Evolutionary conservation across 768 basidiomycete genomes (phyloP), one percentile per base, ranked within the genome.

Genomic region (Rhizopogon vesiculosus): DNA sequence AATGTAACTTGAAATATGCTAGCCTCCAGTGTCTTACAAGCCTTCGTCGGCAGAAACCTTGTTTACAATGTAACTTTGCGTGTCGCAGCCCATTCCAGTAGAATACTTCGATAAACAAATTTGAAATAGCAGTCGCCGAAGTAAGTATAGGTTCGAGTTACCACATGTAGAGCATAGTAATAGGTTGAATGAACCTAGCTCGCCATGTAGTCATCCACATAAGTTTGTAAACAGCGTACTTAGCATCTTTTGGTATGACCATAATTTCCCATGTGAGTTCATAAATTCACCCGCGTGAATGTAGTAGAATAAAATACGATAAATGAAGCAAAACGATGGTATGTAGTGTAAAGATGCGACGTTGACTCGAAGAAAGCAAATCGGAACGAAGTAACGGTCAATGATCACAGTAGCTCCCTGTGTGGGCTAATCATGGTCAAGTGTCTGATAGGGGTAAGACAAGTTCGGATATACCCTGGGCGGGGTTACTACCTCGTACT

Each of bases 401-500:
- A 33, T 33, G 8, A 10, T 33, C 31, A 33, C 31, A 9, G 13
- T 48, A 15, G 2, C 22, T 46, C 45, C 45, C 15, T 22, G 8
- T 46, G 9, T 12, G 35, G 12, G 9, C 51, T 67, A 64, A 51
- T 72, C 68, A 53, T 80, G 76, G 62, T 84, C 81, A 54, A 80
- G 65, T 28, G 69, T 72, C 67, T 80, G 75, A 63, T 85, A 85
- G 19, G 86, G 84, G 64, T 85, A 84, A 57, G 77, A 72, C 58
- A 85, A 74, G 61, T 66, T 74, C 59, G 61, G 61, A 55, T 58
- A 69, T 66, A 61, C 72, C 71, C 69, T 78, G 78, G 41, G 85
- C 19, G 62, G 76, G 22, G 81, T 78, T 31, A 86, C 78, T 39
- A 85, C 78, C 69, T 88, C 87, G 62, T 86, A 87, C 62, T 86